phyloP scores from a whole-genome alignment of 106 monocot species.

The Phalaenopsis equestris region DNA sequence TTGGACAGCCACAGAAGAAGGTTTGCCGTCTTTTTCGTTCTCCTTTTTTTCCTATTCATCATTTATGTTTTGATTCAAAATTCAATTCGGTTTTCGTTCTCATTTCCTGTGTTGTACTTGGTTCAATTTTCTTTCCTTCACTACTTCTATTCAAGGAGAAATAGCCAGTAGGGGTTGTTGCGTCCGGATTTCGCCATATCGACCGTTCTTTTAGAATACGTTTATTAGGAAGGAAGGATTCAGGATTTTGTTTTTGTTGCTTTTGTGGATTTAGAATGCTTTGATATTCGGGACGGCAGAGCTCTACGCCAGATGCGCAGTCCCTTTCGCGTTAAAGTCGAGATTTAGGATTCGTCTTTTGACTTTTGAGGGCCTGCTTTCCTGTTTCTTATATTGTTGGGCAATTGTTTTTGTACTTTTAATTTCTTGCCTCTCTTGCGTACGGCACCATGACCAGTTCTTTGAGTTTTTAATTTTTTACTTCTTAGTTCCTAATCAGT shows the following conservation, averaged over 20 bases:
- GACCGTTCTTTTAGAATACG: no score
- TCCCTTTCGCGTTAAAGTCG: not conserved
- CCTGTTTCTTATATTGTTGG: no score
- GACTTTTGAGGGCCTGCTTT: not conserved
- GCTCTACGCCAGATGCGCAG: not conserved
- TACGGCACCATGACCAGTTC: no score
- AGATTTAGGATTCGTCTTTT: not conserved
- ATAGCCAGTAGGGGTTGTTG: no score
- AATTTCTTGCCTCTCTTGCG: no score
- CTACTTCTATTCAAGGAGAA: no score
- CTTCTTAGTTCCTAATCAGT: no score
- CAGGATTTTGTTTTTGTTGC: no score
- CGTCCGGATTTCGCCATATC: no score
- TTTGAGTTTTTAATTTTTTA: no score
- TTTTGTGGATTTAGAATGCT: not conserved
- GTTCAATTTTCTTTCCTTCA: not conserved
- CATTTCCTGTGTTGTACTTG: not conserved
- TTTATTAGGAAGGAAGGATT: no score
- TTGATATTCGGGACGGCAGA: not conserved
- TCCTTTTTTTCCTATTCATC: not conserved
- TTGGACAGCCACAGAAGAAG: conserved; percentile 1
- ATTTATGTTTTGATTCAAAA: not conserved
- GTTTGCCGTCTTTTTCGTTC: not conserved
- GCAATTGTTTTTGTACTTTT: no score
- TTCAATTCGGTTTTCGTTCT: not conserved